These are phyloP conservation scores for Dothiorella sarmentorum DNA, from an alignment of 2,329 filamentous ascomycete genomes.

Conservation along the genomic window DNA sequence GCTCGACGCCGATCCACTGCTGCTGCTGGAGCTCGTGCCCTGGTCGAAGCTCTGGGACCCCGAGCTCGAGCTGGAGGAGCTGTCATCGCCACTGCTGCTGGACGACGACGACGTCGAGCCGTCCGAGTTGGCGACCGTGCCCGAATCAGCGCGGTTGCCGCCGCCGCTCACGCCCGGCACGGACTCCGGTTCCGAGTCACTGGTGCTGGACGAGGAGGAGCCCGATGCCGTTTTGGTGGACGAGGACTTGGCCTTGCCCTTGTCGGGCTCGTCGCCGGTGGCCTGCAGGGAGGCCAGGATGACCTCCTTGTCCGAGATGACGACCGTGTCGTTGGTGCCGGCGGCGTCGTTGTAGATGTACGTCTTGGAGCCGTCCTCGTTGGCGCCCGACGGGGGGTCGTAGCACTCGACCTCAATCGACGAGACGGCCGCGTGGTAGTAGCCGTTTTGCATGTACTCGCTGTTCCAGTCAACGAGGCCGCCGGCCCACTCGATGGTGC, in stretches of 20 bases:
- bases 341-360: conserved; percentile 68
- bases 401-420: conserved; percentile 85
- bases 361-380: conserved; percentile 56
- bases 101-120: conserved; percentile 13
- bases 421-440: conserved; percentile 80
- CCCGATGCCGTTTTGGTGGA: conserved; percentile 22
- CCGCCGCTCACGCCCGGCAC: conserved; percentile 56
- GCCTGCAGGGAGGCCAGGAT: conserved; percentile 74
- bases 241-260: conserved; percentile 29
- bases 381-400: conserved; percentile 69
- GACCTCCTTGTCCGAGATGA: conserved; percentile 71
- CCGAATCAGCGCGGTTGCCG: conserved; percentile 40
- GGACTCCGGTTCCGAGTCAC: conserved; percentile 38
- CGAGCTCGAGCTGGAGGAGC: conserved; percentile 19
- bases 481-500: conserved; percentile 89
- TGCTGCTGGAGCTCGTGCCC: conserved; percentile 25
- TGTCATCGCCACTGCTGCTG: background rate
- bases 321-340: conserved; percentile 73
- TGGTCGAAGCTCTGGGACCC: conserved; percentile 21
- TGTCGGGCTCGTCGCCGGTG: conserved; percentile 59
- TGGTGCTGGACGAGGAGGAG: conserved; percentile 14
- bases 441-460: conserved; percentile 77
- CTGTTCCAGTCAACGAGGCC: conserved; percentile 85
- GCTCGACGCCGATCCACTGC: conserved; percentile 24
- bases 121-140: conserved; percentile 18